Evolutionary conservation across 1,284 basidiomycete genomes (phyloP), one percentile per base, ranked within the genome.

Genomic region (Ustilago nuda): DNA sequence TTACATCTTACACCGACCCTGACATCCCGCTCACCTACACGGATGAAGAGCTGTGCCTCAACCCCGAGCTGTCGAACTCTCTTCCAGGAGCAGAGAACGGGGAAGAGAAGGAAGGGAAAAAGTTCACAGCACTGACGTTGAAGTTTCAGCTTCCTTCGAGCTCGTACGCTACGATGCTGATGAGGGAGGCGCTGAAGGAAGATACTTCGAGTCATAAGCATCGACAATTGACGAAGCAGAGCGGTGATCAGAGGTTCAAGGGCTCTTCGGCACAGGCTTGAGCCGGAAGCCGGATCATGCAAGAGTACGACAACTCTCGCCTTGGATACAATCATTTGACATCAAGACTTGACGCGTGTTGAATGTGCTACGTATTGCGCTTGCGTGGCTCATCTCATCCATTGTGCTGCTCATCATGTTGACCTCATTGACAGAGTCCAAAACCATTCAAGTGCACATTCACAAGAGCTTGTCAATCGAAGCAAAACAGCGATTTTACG

Each of bases 1-100:
- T 93, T 19, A 88, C 98, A 63, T 89, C 90, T 60, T 99, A 99
- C 87, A 96, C 94, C 8, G 94, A 98, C 84, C 94, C 95, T 1
- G 92, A 98, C 81, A 90, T 96, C 46, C 89, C 94, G 9, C 90
- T 99, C 33, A 92, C 93, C 3, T 94, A 95, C 84, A 92, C 95
- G 0, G 97, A 99, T 85, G 97, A 99, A 87, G 97, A 99, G 87
- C 90, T 90, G 89, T 98, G 70, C 52, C 72, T 64, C 36, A 13
- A 56, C 59, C 36, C 64, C 30, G 12, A 48, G 12, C 54, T 54
- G 51, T 32, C 65, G 19, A 36, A 52, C 51, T 23, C 15, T 53
- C n/a, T 19, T 8, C 43, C 43, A 45, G 43, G n/a, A 19, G 45
- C 35, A 19, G 30, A 37, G 17, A 32, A 17, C 2, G n/a, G 13